Conservation (phyloP, 371 early-diverging fungal genomes). For the Haplosporangium sp. region DNA sequence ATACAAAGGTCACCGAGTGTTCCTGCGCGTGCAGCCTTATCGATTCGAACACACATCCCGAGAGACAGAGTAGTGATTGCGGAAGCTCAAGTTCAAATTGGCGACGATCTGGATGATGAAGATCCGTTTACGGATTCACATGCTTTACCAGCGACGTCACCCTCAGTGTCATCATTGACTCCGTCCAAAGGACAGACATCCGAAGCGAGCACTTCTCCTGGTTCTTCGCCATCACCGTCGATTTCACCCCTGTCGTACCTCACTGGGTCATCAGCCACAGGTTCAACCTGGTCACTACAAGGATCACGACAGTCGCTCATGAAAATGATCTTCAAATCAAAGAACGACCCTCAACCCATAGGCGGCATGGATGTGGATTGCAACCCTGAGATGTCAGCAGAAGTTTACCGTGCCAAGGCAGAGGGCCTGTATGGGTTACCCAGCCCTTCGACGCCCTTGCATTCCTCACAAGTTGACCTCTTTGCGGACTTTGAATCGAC, state of each 20-base stretch:
- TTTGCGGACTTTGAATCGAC: slow-evolving; percentile 41
- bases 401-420: background rate
- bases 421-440: slow-evolving; percentile 5
- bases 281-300: slow-evolving; percentile 44
- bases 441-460: slow-evolving; percentile 18
- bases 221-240: slow-evolving; percentile 36
- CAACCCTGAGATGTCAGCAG: background rate
- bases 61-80: slow-evolving; percentile 36
- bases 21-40: slow-evolving; percentile 28
- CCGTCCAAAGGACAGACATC: slow-evolving; percentile 11
- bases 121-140: slow-evolving; percentile 49
- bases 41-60: slow-evolving; percentile 11
- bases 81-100: slow-evolving; percentile 47
- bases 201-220: slow-evolving; percentile 4
- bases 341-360: slow-evolving; percentile 18
- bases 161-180: background rate
- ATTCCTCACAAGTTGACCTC: slow-evolving; percentile 14
- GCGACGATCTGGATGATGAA: slow-evolving; percentile 42
- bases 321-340: slow-evolving; percentile 50
- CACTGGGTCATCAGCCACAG: slow-evolving; percentile 34
- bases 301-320: slow-evolving; percentile 43
- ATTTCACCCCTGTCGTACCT: slow-evolving; percentile 39
- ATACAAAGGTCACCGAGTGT: slow-evolving; percentile 7
- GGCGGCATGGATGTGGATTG: background rate
- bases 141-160: slow-evolving; percentile 25